These are phyloP conservation scores for Flaveria bidentis DNA, from an alignment of 129 eudicot genomes.

Conservation along the genomic window DNA sequence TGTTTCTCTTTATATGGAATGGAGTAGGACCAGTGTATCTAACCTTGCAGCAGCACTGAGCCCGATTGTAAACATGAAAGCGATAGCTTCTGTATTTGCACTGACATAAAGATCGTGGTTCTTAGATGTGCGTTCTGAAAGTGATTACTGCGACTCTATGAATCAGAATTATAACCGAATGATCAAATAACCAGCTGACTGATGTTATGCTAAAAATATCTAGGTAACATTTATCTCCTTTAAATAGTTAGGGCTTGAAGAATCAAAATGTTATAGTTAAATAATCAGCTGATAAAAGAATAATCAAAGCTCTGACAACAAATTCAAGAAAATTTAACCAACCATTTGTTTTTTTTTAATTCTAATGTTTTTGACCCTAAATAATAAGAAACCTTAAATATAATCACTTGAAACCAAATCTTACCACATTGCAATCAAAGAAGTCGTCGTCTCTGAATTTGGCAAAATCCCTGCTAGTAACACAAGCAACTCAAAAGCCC, in stretches of 20 bases:
- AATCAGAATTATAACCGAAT: background rate
- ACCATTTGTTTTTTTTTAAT: background rate
- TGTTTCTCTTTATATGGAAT: background rate
- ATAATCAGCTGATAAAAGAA: background rate
- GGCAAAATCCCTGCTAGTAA: slow-evolving; percentile 80
- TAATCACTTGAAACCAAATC: background rate
- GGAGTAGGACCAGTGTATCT: slow-evolving; percentile 1
- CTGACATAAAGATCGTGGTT: slow-evolving; percentile 32
- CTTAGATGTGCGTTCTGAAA: background rate
- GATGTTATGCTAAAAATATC: background rate
- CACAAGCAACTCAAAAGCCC: slow-evolving; percentile 91
- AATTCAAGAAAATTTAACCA: too few relatives aligned
- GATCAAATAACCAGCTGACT: background rate
- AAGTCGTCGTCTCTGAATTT: slow-evolving; percentile 61
- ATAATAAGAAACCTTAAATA: background rate
- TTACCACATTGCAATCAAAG: slow-evolving; percentile 87
- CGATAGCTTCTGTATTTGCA: slow-evolving; percentile 68
- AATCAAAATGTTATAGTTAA: background rate
- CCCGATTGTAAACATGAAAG: slow-evolving; percentile 66
- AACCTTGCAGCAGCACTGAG: slow-evolving; percentile 92
- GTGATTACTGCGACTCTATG: background rate
- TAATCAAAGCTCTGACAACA: background rate
- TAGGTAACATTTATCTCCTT: background rate
- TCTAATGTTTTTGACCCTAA: background rate
- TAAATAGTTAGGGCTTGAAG: background rate